A percentile compares a stretch with the other conserved stretches of the same genome.
phyloP scores from a whole-genome alignment of 2,329 filamentous ascomycete genomes.

The Juglanconis sp. region DNA sequence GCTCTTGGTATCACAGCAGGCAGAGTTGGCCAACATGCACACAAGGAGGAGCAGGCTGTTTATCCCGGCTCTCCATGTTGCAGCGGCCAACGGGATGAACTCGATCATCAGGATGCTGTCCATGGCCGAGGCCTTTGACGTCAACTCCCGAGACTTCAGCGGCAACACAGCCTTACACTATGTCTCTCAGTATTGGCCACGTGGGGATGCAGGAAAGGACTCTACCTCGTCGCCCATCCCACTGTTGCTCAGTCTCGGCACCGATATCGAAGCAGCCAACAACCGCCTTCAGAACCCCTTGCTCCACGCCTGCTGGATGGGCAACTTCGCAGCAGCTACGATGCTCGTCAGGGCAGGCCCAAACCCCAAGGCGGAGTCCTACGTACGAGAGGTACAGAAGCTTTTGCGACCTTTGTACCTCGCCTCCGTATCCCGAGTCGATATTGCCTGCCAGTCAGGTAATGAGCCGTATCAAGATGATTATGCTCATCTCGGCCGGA shows the following conservation, averaged over 20 bases:
- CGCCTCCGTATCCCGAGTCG: constrained; percentile 20
- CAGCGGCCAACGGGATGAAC: constrained; percentile 22
- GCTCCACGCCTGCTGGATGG: constrained; percentile 22
- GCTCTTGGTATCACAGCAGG: constrained; percentile 23
- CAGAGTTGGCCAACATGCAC: constrained; percentile 19
- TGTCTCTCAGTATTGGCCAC: constrained; percentile 19
- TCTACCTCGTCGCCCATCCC: constrained; percentile 11
- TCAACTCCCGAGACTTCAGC: constrained; percentile 22
- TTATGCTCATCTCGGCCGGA: constrained; percentile 22
- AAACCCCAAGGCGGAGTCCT: constrained; percentile 20
- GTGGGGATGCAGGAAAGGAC: constrained; percentile 15
- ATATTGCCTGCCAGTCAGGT: constrained; percentile 22
- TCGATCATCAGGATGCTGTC: constrained; percentile 25
- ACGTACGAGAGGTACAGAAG: neutral
- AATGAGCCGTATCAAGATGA: constrained; percentile 21
- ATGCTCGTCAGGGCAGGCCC: constrained; percentile 23
- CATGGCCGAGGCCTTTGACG: constrained; percentile 20
- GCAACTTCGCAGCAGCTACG: constrained; percentile 24
- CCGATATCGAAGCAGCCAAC: constrained; percentile 23
- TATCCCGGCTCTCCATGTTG: constrained; percentile 22
- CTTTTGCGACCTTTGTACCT: constrained; percentile 22
- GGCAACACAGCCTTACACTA: constrained; percentile 25
- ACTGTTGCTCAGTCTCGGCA: constrained; percentile 23
- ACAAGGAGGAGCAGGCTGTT: constrained; percentile 15
- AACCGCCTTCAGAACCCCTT: constrained; percentile 21